Conservation (phyloP, 2,329 filamentous ascomycete species). For the Phyllosticta citrichinensis region DNA sequence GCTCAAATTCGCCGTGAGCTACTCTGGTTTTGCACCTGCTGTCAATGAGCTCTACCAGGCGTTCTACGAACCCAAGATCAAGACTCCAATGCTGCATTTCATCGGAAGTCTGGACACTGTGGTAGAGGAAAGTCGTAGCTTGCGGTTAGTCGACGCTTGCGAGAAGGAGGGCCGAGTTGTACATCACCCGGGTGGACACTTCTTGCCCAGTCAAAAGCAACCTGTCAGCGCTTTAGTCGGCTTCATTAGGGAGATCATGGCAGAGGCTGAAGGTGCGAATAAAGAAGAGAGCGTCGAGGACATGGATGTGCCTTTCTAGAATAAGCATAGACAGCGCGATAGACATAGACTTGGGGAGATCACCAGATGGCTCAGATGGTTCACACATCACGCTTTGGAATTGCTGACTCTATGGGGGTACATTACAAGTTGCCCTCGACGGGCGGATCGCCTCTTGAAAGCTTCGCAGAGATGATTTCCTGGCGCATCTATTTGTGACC, state of each 20-base stretch:
- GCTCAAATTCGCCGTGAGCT: constrained; percentile 59
- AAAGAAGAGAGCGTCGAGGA: constrained; percentile 52
- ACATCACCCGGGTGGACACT: constrained; percentile 82
- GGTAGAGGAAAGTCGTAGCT: constrained; percentile 66
- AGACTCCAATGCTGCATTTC: constrained; percentile 71
- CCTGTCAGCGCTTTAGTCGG: constrained; percentile 66
- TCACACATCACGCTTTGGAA: not conserved
- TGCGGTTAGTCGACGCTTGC: constrained; percentile 57
- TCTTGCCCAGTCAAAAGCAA: constrained; percentile 70
- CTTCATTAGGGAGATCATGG: constrained; percentile 53
- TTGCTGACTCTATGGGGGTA: constrained; percentile 10
- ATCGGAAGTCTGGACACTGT: constrained; percentile 78
- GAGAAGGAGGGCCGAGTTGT: constrained; percentile 45
- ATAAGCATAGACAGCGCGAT: not conserved
- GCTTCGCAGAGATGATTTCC: not conserved
- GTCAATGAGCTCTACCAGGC: constrained; percentile 51
- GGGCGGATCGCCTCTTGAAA: constrained; percentile 1
- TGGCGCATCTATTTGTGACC: constrained; percentile 4
- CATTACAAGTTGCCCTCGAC: constrained; percentile 6
- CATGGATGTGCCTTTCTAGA: constrained; percentile 57
- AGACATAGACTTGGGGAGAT: not conserved
- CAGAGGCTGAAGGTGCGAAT: constrained; percentile 26
- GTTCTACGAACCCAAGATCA: constrained; percentile 65
- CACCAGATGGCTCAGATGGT: not conserved
- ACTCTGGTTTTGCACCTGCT: constrained; percentile 65